Evolutionary conservation across 257 asterid genomes (phyloP), one percentile per base, ranked within the genome.

Genomic region (Phtheirospermum japonicum): DNA sequence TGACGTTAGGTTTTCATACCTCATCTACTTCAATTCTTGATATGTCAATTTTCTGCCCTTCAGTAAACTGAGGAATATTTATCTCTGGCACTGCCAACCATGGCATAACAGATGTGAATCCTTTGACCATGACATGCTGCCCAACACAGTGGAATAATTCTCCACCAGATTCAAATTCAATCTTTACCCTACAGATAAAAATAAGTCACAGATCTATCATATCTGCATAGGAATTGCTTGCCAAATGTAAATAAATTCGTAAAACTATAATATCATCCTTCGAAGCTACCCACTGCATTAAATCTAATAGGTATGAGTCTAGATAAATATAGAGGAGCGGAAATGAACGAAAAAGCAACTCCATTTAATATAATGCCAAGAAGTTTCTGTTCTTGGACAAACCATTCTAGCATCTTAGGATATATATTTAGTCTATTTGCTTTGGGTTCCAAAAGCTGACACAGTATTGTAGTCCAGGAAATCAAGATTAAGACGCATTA

Each of bases 51-150:
- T 76, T 85, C 75, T 89, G 79, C 67, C 85, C 88, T 75, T 78
- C 74, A 53, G 74, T 54, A 61, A 89, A 89, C 64, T 77, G 81
- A n/a, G 97, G 97, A 63, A 87, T 80, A 64, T 80, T 81, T 63
- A 74, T 87, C 76, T 85, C 95, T 13, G 68, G 67, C 49, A 89
- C 81, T 57, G 95, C 94, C 83, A 85, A 74, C 97, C 97, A 89
- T 40, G 97, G 94, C 95, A 89, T 89, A 61, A 89, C 78, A 46
- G 95, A 73, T 32, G 95, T 87, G 75, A 89, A 89, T 75, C 95
- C 95, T 70, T 83, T 85, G 63, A 66, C 68, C 10, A 43, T 72
- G 70, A 83, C 90, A 46, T 68, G 86, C 66, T 83, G 89, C 59
- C 97, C 97, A 71, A 76, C 71, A 61, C 86, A 85, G 61, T 85